Evolutionary conservation across 768 basidiomycete species (phyloP).

Genomic region (Chiua virens): DNA sequence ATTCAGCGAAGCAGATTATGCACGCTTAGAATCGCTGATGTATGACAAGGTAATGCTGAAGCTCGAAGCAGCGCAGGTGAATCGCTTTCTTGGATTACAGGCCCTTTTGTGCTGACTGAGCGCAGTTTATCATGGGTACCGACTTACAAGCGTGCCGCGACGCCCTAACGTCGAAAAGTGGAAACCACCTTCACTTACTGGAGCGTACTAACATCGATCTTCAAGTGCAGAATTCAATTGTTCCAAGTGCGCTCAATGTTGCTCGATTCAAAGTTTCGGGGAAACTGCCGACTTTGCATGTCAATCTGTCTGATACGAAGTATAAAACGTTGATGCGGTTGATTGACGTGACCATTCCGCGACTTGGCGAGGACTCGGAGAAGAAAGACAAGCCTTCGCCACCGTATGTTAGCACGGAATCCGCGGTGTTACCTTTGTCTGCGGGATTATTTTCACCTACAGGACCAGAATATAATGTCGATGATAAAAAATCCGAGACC

Average conservation of each 20-base stretch:
- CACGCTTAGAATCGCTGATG: slow-evolving; percentile 86
- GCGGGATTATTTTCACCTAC: slow-evolving; percentile 52
- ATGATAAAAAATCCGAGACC: slow-evolving; percentile 52
- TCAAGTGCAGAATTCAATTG: slow-evolving; percentile 89
- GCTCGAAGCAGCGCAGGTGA: slow-evolving; percentile 87
- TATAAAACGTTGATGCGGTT: slow-evolving; percentile 92
- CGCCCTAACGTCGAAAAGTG: slow-evolving; percentile 62
- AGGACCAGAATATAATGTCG: slow-evolving; percentile 68
- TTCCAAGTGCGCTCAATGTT: slow-evolving; percentile 77
- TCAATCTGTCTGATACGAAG: slow-evolving; percentile 89
- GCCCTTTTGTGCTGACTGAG: slow-evolving; percentile 6
- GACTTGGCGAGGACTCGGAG: slow-evolving; percentile 55
- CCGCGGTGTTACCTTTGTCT: slow-evolving; percentile 50
- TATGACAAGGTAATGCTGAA: slow-evolving; percentile 87
- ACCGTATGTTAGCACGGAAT: slow-evolving; percentile 23
- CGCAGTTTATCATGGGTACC: slow-evolving; percentile 85
- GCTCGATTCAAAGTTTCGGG: slow-evolving; percentile 91
- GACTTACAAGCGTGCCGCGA: slow-evolving; percentile 78
- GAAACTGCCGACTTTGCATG: slow-evolving; percentile 78
- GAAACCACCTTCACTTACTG: slow-evolving; percentile 75
- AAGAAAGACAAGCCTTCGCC: slow-evolving; percentile 20
- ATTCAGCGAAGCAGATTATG: slow-evolving; percentile 87
- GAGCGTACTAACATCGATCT: slow-evolving; percentile 92
- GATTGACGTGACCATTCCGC: slow-evolving; percentile 87
- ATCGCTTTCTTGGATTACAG: not conserved